Conservation (phyloP, 495 filamentous ascomycete species). For the Antarctomyces pellizariae region DNA sequence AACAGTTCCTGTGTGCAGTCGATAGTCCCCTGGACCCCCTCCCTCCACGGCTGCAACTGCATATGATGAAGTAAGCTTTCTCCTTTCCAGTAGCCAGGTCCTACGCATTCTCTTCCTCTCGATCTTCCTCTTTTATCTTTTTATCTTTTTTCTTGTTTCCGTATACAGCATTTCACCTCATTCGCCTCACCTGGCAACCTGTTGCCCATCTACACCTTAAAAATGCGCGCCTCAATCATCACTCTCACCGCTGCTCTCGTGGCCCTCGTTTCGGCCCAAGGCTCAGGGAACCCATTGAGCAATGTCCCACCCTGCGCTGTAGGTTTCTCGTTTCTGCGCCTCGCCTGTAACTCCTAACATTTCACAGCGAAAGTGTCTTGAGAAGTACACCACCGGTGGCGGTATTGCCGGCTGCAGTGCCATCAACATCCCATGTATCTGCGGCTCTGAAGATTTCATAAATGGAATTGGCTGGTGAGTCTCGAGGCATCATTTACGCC, state of each 20-base stretch:
- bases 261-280: slow-evolving; percentile 19
- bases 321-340: slow-evolving; percentile 9
- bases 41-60: background rate
- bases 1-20: too few relatives aligned
- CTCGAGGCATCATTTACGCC: too few relatives aligned
- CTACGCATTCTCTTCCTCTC: slow-evolving; percentile 1
- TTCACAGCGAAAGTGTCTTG: slow-evolving; percentile 29
- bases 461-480: slow-evolving; percentile 31
- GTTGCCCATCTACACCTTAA: slow-evolving; percentile 3
- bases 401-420: slow-evolving; percentile 26
- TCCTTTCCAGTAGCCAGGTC: slow-evolving; percentile 2
- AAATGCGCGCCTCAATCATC: slow-evolving; percentile 19
- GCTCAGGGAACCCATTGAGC: too few relatives aligned
- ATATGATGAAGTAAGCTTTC: background rate
- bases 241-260: slow-evolving; percentile 11
- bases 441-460: slow-evolving; percentile 33
- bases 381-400: slow-evolving; percentile 18
- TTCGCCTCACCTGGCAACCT: background rate
- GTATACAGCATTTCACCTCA: background rate
- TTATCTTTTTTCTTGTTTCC: background rate
- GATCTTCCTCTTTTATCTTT: slow-evolving; percentile 1
- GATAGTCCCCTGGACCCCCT: too few relatives aligned
- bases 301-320: slow-evolving; percentile 31
- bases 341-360: slow-evolving; percentile 1
- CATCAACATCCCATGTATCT: slow-evolving; percentile 44